Conservation (phyloP, 345 rosid genomes). For the Clausena lansium region DNA sequence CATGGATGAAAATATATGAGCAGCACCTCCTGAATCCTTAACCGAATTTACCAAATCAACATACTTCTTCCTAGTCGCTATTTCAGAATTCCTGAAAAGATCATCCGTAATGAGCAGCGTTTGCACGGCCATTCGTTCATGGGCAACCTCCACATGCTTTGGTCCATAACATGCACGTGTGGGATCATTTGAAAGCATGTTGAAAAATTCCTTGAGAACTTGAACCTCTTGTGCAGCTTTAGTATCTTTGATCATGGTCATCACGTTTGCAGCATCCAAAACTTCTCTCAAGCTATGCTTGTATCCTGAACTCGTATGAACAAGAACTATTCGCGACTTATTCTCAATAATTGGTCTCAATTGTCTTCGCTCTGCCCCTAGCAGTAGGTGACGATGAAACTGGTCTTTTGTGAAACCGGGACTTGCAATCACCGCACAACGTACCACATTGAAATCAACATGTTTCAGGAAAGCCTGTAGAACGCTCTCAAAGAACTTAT, state of each 20-base stretch:
- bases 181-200: constrained; percentile 88
- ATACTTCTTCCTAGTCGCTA: constrained; percentile 56
- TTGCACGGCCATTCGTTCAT: constrained; percentile 91
- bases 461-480: constrained; percentile 87
- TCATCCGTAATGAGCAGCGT: constrained; percentile 58
- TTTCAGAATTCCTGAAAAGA: constrained; percentile 79
- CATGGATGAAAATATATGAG: constrained; percentile 81
- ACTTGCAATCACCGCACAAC: constrained; percentile 92
- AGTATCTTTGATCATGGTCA: constrained; percentile 85
- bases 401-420: constrained; percentile 99
- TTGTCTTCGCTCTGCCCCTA: constrained; percentile 91
- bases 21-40: constrained; percentile 66
- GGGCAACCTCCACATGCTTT: constrained; percentile 96
- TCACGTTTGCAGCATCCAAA: constrained; percentile 74
- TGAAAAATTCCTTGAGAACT: constrained; percentile 71
- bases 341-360: constrained; percentile 82
- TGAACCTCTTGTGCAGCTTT: constrained; percentile 95
- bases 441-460: constrained; percentile 77
- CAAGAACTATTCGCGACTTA: constrained; percentile 77
- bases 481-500: constrained; percentile 78
- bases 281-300: constrained; percentile 89
- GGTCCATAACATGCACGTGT: constrained; percentile 60
- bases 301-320: constrained; percentile 85
- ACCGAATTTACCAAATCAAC: constrained; percentile 73
- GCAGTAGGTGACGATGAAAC: constrained; percentile 74